Evolutionary conservation across 169 alveolate species (phyloP), one percentile per base, ranked within the genome.

Genomic region (Plasmodium gonderi): DNA sequence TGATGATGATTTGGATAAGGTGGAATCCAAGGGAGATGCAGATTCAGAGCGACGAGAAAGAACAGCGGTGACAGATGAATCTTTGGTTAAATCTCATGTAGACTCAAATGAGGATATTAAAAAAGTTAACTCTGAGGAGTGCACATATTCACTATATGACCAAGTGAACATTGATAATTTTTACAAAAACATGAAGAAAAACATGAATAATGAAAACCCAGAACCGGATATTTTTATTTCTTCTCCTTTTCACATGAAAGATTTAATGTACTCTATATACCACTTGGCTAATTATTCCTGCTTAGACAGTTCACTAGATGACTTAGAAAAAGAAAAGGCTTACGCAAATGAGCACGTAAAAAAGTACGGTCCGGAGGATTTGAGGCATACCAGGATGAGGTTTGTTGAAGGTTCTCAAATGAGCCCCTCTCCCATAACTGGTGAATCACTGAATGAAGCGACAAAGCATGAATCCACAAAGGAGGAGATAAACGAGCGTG

Each of bases 241-340:
- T 7, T 33, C 77, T 14, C 80, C 79, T 4, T 87, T 74, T 54
- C 38, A 75, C 51, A 9, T 29, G 42, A 74, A 44, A 31, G 17
- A 47, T 2, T 87, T 87, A 44, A 17, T 14, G 45, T 87, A 87
- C 45, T 75, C 83, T 29, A 75, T 87, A 29, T 87, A 87, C 33
- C 93, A 87, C 33, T 8, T 64, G 9, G 83, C 80, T 4, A 87
- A 87, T 78, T 87, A 87, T 47, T 87, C 93, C 29, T 74, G 49
- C 68, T 36, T 87, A 14, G 68, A 87, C 42, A 38, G 20, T 36
- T 14, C 89, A 2, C 45, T 51, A 23, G 87, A 87, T 54, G 79
- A 87, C 36, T 4, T 8, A 11, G 17, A 7, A 23, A 42, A 36
- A 44, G 67, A 51, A 33, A 74, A 87, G 45, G 36, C 11, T 7